These are phyloP conservation scores for Fusarium oligoseptatum DNA, from an alignment of 2,329 filamentous ascomycete genomes.

Conservation along the genomic window DNA sequence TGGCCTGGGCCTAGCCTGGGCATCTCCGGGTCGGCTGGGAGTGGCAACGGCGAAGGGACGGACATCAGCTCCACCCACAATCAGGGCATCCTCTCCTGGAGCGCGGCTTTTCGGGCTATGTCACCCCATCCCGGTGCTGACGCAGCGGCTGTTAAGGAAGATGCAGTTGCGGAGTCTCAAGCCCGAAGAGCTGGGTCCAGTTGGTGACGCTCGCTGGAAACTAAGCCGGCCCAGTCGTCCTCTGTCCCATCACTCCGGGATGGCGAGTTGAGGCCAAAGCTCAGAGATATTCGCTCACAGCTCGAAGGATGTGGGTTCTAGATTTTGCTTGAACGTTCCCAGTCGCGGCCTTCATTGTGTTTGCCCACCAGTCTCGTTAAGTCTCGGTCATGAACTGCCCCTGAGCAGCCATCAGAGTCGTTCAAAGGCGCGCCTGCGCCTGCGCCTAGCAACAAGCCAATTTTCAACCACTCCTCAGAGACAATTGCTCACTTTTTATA, in stretches of 20 bases:
- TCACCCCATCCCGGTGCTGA: neutral
- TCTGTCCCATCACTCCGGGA: neutral
- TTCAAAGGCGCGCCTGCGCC: neutral
- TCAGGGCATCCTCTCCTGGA: neutral
- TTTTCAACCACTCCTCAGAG: accelerated
- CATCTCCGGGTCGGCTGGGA: neutral
- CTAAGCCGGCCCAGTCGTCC: neutral
- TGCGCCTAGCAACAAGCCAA: neutral
- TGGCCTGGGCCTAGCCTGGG: neutral
- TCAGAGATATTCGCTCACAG: neutral
- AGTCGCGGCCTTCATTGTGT: neutral
- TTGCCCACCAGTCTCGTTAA: neutral
- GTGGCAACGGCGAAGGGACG: neutral
- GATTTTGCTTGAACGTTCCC: neutral
- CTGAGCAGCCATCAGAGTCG: neutral
- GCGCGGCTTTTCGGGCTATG: neutral
- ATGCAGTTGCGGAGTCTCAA: neutral
- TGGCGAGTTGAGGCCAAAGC: neutral
- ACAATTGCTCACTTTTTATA: neutral
- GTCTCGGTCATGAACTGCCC: neutral
- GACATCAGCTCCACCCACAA: neutral
- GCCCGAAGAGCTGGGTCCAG: neutral
- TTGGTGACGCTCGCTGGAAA: neutral
- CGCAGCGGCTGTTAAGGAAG: neutral
- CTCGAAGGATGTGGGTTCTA: neutral